Base-by-base conservation (phyloP, 768 basidiomycete genomes). In the Amanita jacksonii region DNA sequence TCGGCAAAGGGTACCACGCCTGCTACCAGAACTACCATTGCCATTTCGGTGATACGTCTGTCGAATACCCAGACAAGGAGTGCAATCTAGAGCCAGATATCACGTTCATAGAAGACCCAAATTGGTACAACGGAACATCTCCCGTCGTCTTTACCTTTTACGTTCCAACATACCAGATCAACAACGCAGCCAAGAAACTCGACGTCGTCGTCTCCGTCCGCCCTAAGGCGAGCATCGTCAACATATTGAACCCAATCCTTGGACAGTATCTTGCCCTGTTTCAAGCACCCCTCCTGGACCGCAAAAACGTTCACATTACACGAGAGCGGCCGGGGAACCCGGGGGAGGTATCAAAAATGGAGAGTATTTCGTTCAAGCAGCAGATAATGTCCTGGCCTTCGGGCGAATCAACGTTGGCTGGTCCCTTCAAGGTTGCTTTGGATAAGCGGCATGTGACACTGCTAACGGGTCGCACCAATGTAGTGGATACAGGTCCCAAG, bases 111-210 rank as follows among this genome's bases (percentile, higher is more conserved):
- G 54, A 57, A 39, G 57, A 60, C 32, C 9, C 41, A 5, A 20
- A 36, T n/a, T 57, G 57, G 2, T 54, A 44, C 43, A 40, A 38
- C 9, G 55, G 59, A 12, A 41, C 43, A 4, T 54, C 57, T 6
- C 47, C 54, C 20, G 46, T 57, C 12, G 38, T 60, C 20, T 46
- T 55, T 8, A 57, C 52, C 10, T 53, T 54, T 19, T 47, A 49
- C 30, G 41, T 63, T 12, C 59, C 64, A 1, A 49, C 60, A 1
- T 47, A 53, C 9, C 47, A 62, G 5, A 45, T 55, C 4, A 35
- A 16, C 18, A 15, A 43, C n/a, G 43, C 50, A 23, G 49, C 53
- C 4, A 18, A 30, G 2, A 28, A 28, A 6, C 48, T 30, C 9
- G 18, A 41, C 25, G 33, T 58, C 15, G 41, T 40, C 15, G 33